Evolutionary conservation across 176 grass and related monocot species (phyloP).

Genomic region (Oryza officinalis): DNA sequence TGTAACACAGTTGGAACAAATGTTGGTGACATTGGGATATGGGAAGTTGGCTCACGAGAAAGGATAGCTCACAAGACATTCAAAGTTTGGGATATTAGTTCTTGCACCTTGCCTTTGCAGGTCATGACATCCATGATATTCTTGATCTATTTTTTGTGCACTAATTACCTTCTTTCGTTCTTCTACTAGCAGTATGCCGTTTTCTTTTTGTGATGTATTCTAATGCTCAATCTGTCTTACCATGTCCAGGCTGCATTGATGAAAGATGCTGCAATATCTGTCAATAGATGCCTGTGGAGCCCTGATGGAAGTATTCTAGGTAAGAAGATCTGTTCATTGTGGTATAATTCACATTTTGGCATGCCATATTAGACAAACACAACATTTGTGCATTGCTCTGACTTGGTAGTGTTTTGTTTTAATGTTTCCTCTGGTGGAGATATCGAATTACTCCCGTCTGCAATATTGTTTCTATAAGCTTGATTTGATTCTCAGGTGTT

Average conservation of each 20-base stretch:
- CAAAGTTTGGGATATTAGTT: slow-evolving; percentile 94
- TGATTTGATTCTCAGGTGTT: slow-evolving; percentile 70
- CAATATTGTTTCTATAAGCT: slow-evolving; percentile 27
- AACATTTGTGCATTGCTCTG: background rate
- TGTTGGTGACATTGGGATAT: slow-evolving; percentile 98
- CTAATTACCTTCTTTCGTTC: slow-evolving; percentile 1
- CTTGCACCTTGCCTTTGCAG: slow-evolving; percentile 85
- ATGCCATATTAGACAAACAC: background rate
- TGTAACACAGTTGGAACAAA: slow-evolving; percentile 90
- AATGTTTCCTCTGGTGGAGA: background rate
- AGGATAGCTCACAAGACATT: slow-evolving; percentile 92
- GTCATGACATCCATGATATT: slow-evolving; percentile 40
- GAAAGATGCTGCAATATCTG: slow-evolving; percentile 98
- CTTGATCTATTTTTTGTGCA: slow-evolving; percentile 25
- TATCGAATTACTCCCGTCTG: background rate
- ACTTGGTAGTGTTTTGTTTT: slow-evolving; percentile 4
- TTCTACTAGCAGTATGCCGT: slow-evolving; percentile 7
- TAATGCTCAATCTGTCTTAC: slow-evolving; percentile 19
- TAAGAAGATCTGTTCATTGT: slow-evolving; percentile 33
- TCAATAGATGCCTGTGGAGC: slow-evolving; percentile 98
- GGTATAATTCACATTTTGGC: background rate
- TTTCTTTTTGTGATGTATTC: slow-evolving; percentile 1
- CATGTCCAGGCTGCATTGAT: slow-evolving; percentile 75
- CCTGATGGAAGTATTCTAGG: slow-evolving; percentile 94
- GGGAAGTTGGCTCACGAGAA: slow-evolving; percentile 98